These are phyloP conservation scores for Podospora pseudoanserina DNA, from an alignment of 495 filamentous ascomycete species.

Conservation along the genomic window DNA sequence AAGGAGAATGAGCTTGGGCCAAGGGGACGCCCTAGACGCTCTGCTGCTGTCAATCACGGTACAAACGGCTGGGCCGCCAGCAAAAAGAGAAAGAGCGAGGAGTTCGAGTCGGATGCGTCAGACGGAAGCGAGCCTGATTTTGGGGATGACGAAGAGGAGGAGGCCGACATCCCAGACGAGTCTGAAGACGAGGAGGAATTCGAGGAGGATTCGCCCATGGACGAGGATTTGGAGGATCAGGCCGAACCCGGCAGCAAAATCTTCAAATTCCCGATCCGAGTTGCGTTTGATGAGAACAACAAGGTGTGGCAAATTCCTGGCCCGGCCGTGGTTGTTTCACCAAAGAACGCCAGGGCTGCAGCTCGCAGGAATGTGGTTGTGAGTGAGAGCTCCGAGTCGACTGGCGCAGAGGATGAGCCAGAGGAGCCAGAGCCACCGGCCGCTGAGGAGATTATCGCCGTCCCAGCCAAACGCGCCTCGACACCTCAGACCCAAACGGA, in stretches of 20 bases:
- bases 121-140: conserved; percentile 58
- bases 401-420: conserved; percentile 13
- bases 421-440: conserved; percentile 19
- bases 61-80: conserved; percentile 46
- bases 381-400: conserved; percentile 30
- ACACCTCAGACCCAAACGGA: conserved; percentile 2
- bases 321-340: conserved; percentile 17
- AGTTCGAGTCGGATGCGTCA: conserved; percentile 68
- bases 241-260: conserved; percentile 48
- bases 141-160: conserved; percentile 61
- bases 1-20: conserved; percentile 29
- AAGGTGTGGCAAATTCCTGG: conserved; percentile 29
- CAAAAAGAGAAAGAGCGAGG: conserved; percentile 64
- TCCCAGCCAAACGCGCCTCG: conserved; percentile 11
- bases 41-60: conserved; percentile 42
- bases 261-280: conserved; percentile 56
- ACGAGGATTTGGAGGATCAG: conserved; percentile 51
- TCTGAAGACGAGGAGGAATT: conserved; percentile 53
- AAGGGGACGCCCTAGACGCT: conserved; percentile 36
- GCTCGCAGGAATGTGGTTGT: conserved; percentile 31
- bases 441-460: conserved; percentile 32
- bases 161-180: conserved; percentile 47
- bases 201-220: conserved; percentile 55
- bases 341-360: conserved; percentile 16
- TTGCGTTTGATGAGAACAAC: conserved; percentile 29